These are phyloP conservation scores for Speleostelium caveatum DNA, from an alignment of 78 protist species.

Conservation along the genomic window DNA sequence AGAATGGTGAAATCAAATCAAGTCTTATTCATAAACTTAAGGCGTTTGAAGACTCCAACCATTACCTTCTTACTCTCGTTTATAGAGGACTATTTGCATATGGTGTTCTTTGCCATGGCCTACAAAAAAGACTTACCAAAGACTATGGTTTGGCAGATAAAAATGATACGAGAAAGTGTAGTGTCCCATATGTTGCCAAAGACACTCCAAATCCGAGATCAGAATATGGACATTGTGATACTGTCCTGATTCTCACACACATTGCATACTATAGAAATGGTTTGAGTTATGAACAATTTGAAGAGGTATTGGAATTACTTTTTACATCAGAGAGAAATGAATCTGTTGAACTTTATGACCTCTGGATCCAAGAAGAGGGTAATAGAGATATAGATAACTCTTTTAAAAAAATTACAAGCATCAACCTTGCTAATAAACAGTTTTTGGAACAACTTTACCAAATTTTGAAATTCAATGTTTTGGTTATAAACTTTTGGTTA, in stretches of 20 bases:
- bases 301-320: neutral
- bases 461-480: neutral
- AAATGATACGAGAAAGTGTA: neutral
- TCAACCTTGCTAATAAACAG: neutral
- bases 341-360: neutral
- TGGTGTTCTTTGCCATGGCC: slow-evolving; percentile 3
- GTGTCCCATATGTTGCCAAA: slow-evolving; percentile 70
- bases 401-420: neutral
- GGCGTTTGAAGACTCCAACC: neutral
- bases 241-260: slow-evolving; percentile 69
- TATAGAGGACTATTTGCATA: neutral
- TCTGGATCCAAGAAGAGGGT: neutral
- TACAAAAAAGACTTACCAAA: neutral
- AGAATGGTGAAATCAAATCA: neutral
- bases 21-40: neutral
- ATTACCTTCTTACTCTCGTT: neutral
- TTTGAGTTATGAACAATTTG: slow-evolving; percentile 4
- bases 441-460: neutral
- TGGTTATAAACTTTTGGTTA: slow-evolving; percentile 14
- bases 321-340: neutral
- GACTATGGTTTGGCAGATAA: neutral
- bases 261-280: slow-evolving; percentile 79
- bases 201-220: slow-evolving; percentile 64
- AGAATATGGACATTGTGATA: slow-evolving; percentile 90
- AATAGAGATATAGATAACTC: neutral